Conservation (phyloP, 2,329 filamentous ascomycete genomes). For the Arthrobotrys sinensis region DNA sequence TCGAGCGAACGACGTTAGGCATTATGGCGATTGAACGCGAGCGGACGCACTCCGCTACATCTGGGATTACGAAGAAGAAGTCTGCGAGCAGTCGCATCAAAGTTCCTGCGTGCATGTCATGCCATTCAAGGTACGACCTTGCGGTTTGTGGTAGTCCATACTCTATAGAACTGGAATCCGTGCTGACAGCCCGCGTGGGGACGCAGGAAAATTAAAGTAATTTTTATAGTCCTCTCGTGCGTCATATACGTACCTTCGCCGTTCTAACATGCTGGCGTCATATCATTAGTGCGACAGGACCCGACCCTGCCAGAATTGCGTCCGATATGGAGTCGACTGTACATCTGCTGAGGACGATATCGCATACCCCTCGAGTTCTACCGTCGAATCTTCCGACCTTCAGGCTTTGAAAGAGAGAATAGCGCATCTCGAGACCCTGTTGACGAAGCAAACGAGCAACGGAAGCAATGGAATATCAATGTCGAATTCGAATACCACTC, state of each 20-base stretch:
- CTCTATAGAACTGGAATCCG: neutral
- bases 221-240: conserved; percentile 1
- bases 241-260: neutral
- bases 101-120: conserved; percentile 57
- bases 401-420: conserved; percentile 56
- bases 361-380: conserved; percentile 43
- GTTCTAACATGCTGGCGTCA: conserved; percentile 18
- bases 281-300: conserved; percentile 45
- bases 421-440: conserved; percentile 52
- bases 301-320: conserved; percentile 54
- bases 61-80: conserved; percentile 56
- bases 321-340: conserved; percentile 58
- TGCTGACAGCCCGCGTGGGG: conserved; percentile 13
- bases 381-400: conserved; percentile 55
- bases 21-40: conserved; percentile 56
- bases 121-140: conserved; percentile 53
- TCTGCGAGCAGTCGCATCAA: conserved; percentile 47
- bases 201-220: conserved; percentile 58
- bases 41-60: conserved; percentile 24
- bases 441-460: conserved; percentile 40
- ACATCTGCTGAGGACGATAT: conserved; percentile 53
- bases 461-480: conserved; percentile 32
- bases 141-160: neutral
- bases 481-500: conserved; percentile 31
- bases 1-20: conserved; percentile 8